Evolutionary conservation across 1,284 basidiomycete species (phyloP), one percentile per base, ranked within the genome.

Genomic region (Stygiomarasmius scandens): DNA sequence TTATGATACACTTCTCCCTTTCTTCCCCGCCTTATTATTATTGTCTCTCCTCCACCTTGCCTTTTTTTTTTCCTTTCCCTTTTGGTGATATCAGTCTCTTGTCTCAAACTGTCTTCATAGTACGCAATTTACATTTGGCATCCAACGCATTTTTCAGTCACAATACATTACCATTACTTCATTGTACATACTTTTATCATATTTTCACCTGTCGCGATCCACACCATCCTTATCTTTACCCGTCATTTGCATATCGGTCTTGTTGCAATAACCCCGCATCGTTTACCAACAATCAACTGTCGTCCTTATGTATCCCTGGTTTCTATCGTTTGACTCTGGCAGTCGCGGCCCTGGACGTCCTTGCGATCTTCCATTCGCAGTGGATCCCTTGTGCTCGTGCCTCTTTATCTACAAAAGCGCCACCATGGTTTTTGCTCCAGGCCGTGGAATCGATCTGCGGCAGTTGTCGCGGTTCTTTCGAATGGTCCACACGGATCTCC

Each of bases 1-100:
- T 86, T 88, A 87, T 87, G 72, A 71, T 63, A 64, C 64, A 60
- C 58, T 64, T 64, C 27, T 45, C 11, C 25, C n/a, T 14, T 11
- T 44, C 23, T 61, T 54, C 54, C 48, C 44, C 54, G 53, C 56
- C 49, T 59, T 54, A 66, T 54, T 61, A 54, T 62, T 56, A 63
- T 60, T 58, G 58, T 65, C 61, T 55, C 55, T 56, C 49, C 47
- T 55, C 57, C 36, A 10, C 43, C n/a, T 43, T 44, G 43, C 44
- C 73, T 45, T 16, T 49, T 56, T 27, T 59, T 53, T 34, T 51
- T 27, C 36, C 29, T 12, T 61, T 49, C 46, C 34, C 51, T 44
- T 60, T 56, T 54, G 55, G 41, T 56, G 50, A 54, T 49, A 53
- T 47, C 52, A 60, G 49, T 48, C 50, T 53, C 46, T 54, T 58